Evolutionary conservation across 1,284 basidiomycete species (phyloP).

Genomic region (Ganoderma sinense): DNA sequence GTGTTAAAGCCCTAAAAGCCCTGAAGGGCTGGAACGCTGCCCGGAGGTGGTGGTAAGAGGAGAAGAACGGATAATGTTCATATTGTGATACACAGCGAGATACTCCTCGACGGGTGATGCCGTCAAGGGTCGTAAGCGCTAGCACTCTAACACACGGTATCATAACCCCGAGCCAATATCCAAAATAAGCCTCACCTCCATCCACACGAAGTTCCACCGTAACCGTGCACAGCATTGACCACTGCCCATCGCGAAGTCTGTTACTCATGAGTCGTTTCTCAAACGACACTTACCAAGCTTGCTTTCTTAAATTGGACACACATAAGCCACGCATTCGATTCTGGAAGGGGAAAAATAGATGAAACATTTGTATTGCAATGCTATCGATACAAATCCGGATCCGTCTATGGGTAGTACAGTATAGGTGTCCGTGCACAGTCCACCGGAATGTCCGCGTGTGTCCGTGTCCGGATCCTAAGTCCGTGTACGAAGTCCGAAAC

Average conservation of each 20-base stretch:
- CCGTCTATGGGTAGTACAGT: neutral
- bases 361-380: neutral
- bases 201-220: neutral
- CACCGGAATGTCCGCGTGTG: neutral
- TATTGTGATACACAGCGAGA: too few species aligned
- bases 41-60: too few species aligned
- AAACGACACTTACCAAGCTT: neutral
- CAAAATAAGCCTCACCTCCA: neutral
- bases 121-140: too few species aligned
- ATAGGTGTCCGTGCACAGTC: conserved; percentile 1
- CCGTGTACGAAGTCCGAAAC: neutral
- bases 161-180: neutral
- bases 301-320: neutral
- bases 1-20: too few species aligned
- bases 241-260: too few species aligned
- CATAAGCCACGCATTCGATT: neutral
- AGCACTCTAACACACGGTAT: too few species aligned
- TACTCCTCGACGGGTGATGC: too few species aligned
- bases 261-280: neutral
- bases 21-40: too few species aligned
- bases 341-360: neutral
- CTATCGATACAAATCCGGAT: neutral
- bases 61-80: too few species aligned
- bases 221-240: neutral
- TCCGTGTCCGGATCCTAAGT: too few species aligned